Percentiles rank a stretch among this genome's conserved stretches.
Evolutionary conservation across 2,329 filamentous ascomycete genomes (phyloP).

Genomic region (Pezicula radicicola): DNA sequence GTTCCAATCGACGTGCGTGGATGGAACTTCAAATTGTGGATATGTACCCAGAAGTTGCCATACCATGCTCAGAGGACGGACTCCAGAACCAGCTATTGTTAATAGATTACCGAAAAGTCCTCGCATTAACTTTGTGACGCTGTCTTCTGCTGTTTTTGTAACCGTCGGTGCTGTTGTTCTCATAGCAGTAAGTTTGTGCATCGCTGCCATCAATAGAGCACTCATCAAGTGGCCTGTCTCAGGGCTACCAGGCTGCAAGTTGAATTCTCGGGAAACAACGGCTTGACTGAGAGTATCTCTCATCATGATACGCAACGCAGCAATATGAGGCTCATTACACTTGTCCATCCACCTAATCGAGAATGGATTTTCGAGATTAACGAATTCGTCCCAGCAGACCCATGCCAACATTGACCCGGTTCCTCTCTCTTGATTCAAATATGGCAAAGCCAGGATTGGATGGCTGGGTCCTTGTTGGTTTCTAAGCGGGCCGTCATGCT

Average conservation of each 20-base stretch:
- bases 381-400: slow-evolving; percentile 29
- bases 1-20: slow-evolving; percentile 12
- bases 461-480: slow-evolving; percentile 9
- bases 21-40: slow-evolving; percentile 15
- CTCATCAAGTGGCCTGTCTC: slow-evolving; percentile 18
- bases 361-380: slow-evolving; percentile 23
- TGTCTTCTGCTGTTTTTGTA: slow-evolving; percentile 16
- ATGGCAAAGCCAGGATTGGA: slow-evolving; percentile 13
- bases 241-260: slow-evolving; percentile 12
- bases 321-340: slow-evolving; percentile 18
- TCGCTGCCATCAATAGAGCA: slow-evolving; percentile 22
- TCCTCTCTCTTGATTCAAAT: slow-evolving; percentile 9
- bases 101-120: slow-evolving; percentile 25
- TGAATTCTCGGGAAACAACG: slow-evolving; percentile 11
- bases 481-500: slow-evolving; percentile 14
- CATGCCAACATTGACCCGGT: slow-evolving; percentile 25
- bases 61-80: slow-evolving; percentile 18
- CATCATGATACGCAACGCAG: slow-evolving; percentile 18
- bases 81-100: slow-evolving; percentile 24
- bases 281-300: slow-evolving; percentile 16
- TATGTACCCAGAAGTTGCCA: slow-evolving; percentile 18
- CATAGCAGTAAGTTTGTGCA: slow-evolving; percentile 22
- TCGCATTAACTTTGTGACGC: slow-evolving; percentile 24
- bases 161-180: slow-evolving; percentile 11
- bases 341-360: slow-evolving; percentile 26